Percentiles rank a stretch among this genome's conserved stretches.
Evolutionary conservation across 768 basidiomycete species (phyloP).

Genomic region (Neoboletus magnificus): DNA sequence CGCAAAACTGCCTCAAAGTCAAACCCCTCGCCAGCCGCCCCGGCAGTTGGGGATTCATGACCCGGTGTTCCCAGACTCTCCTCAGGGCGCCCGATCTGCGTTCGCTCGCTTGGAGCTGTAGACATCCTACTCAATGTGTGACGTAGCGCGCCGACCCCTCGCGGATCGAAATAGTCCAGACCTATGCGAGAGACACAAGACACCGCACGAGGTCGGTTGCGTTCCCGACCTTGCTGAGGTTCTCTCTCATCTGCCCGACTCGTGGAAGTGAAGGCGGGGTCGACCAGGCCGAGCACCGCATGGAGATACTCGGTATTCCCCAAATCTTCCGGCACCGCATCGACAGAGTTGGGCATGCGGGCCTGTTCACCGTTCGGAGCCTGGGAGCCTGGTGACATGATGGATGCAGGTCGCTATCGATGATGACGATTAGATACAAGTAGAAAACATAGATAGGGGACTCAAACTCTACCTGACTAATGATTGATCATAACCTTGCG

Average conservation of each 20-base stretch:
- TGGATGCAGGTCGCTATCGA: not conserved
- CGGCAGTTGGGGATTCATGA: not conserved
- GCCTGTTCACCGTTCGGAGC: not conserved
- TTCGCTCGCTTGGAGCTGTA: slow-evolving; percentile 6
- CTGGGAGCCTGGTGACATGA: slow-evolving; percentile 7
- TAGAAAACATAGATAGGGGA: slow-evolving; percentile 9
- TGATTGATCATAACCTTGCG: not conserved
- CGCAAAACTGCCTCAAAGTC: slow-evolving; percentile 30
- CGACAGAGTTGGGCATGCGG: not conserved
- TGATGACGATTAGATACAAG: not conserved
- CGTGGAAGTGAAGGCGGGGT: not conserved
- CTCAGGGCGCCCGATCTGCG: not conserved
- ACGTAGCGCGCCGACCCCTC: slow-evolving; percentile 37
- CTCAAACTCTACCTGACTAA: slow-evolving; percentile 12
- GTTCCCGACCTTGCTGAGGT: not conserved
- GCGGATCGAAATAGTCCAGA: slow-evolving; percentile 53
- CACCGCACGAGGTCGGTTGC: not conserved
- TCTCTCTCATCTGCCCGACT: not conserved
- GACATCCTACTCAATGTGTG: slow-evolving; percentile 16
- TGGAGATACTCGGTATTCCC: slow-evolving; percentile 17
- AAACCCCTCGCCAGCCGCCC: slow-evolving; percentile 25
- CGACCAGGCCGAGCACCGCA: slow-evolving; percentile 5
- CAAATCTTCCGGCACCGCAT: not conserved
- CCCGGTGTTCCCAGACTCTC: not conserved
- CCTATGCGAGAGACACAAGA: slow-evolving; percentile 35